Evolutionary conservation across 2,329 filamentous ascomycete genomes (phyloP), one percentile per base, ranked within the genome.

Genomic region (Neophaeococcomyces aloes): DNA sequence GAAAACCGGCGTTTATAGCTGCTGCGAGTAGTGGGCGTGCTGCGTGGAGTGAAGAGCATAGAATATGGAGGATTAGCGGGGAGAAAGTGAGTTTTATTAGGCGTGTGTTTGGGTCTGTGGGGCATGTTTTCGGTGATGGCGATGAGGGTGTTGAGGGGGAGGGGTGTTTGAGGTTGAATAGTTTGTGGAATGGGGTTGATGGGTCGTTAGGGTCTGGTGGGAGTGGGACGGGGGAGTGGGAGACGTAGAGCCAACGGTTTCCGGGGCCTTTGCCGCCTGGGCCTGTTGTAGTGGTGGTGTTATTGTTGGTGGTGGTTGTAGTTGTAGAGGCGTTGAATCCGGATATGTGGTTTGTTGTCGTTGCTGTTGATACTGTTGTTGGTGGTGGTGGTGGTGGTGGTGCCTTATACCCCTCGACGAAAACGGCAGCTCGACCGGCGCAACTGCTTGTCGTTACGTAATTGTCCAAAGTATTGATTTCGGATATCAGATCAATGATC

Each of bases 361-460:
- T n/a, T n/a, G n/a, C n/a, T n/a, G n/a, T n/a, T n/a, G n/a, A 15
- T 15, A 15, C 32, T 15, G 17, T 17, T 15, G 14, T 8, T 15
- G 8, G 7, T 15, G 5, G 51, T 30, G 39, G 60, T 36, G 13
- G n/a, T 36, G 35, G 18, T 19, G 6, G 8, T n/a, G 18, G 7
- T 13, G 38, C 17, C 56, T 77, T 82, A 34, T 67, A 68, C 1
- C 88, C 88, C 65, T 95, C 89, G 1, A 93, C 68, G 57, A 93
- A 96, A 3, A 95, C 83, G 51, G 83, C 88, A 36, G 93, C 76
- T 41, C 89, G 72, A 1, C 89, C 89, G 2, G 86, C 84, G 61
- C 89, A 96, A 62, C 87, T 94, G 64, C 87, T 94, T 2, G 88
- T 95, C 1, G 89, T 95, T 27, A 93, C 86, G 31, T 88, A 75